Evolutionary conservation across 202 grass and related monocot genomes (phyloP), one percentile per base, ranked within the genome.

Genomic region (Bolboschoenoplectus hybrid): DNA sequence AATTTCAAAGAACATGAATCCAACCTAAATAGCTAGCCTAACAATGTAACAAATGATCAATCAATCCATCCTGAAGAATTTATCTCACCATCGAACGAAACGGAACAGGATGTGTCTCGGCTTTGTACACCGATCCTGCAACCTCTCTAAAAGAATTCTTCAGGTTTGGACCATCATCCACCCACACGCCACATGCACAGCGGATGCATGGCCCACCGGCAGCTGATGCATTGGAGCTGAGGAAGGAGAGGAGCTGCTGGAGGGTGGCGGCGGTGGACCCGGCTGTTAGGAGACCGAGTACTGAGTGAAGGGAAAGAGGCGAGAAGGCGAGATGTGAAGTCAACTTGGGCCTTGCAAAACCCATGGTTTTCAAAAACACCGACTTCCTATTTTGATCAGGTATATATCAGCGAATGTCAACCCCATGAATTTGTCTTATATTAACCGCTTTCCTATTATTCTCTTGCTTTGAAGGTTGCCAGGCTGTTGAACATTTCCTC

Each of bases 221-320:
- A 43, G 58, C 16, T 36, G 90, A 87, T 14, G 17, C n/a, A 17
- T 40, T 7, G 39, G 19, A 45, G 0, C 26, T 32, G 7, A 94
- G 81, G 14, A 76, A 65, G n/a, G 90, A 82, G 41, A 83, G 72
- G 9, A 94, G 50, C 43, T 94, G 90, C 32, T 92, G 65, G 2
- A 85, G 88, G n/a, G 95, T 97, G 67, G 84, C 63, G 12, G 91
- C 91, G 2, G 69, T 85, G 0, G 91, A 71, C 46, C 92, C 94
- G 7, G 92, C 87, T 6, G 94, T 71, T 7, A 93, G 41, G 56
- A 97, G 89, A 7, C 13, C 67, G 79, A 97, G 95, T 10, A 73
- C 82, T 9, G 88, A 46, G 36, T 94, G 92, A 63, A 97, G 61
- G 17, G 92, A 97, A 5, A 97, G 88, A 62, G 95, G 95, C n/a